Conservation (phyloP, 768 basidiomycete species). For the Saitozyma sp. region DNA sequence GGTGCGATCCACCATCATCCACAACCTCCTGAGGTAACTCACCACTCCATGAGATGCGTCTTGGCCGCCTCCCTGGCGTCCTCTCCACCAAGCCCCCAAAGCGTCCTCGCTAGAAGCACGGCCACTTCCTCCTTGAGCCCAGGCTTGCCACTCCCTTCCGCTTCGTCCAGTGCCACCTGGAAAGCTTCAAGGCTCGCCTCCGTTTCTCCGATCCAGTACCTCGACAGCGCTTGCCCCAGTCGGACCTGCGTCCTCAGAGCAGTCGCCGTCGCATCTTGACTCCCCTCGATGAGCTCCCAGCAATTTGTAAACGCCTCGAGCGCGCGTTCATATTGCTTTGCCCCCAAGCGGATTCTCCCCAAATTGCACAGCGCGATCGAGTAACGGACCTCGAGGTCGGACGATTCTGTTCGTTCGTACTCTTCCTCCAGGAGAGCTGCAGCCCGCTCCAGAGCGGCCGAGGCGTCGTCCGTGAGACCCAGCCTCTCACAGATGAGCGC, state of each 20-base stretch:
- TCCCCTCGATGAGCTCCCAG: constrained; percentile 64
- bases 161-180: constrained; percentile 64
- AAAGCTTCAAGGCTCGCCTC: constrained; percentile 66
- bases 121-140: constrained; percentile 66
- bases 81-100: constrained; percentile 78
- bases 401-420: constrained; percentile 85
- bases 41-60: constrained; percentile 79
- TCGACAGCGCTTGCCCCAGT: constrained; percentile 70
- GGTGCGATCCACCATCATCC: neutral
- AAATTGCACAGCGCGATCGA: constrained; percentile 77
- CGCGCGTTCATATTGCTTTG: constrained; percentile 63
- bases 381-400: constrained; percentile 73
- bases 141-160: constrained; percentile 30
- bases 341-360: constrained; percentile 71
- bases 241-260: constrained; percentile 47
- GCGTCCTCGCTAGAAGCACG: constrained; percentile 76
- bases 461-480: constrained; percentile 66
- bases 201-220: constrained; percentile 65
- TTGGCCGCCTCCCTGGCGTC: constrained; percentile 78
- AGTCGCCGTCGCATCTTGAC: constrained; percentile 51
- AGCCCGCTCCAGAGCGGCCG: constrained; percentile 62
- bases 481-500: constrained; percentile 82
- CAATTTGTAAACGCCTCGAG: constrained; percentile 71
- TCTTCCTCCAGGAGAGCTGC: constrained; percentile 74
- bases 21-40: constrained; percentile 25